phyloP scores from a whole-genome alignment of 2,329 filamentous ascomycete genomes.

The Colletotrichum euphorbiae region DNA sequence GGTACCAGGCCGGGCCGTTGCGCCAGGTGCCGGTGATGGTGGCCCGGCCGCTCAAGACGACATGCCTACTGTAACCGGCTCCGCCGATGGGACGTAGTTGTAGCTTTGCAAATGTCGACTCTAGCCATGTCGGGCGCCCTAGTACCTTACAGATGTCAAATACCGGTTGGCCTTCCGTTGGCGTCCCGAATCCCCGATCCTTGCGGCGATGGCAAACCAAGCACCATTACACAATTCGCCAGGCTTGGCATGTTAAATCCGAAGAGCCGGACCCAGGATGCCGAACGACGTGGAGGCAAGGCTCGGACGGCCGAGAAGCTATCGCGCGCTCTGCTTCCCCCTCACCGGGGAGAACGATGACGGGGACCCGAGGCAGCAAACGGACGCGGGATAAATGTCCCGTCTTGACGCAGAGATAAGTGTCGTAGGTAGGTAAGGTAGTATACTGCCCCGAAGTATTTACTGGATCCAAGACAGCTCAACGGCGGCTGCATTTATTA shows the following conservation, averaged over 20 bases:
- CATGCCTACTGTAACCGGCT: neutral
- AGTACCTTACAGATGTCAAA: conserved; percentile 1
- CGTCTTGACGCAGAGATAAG: conserved; percentile 19
- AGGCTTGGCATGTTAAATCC: conserved; percentile 23
- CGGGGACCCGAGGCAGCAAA: conserved; percentile 32
- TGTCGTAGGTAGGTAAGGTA: neutral
- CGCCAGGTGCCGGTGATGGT: neutral
- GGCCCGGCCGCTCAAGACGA: neutral
- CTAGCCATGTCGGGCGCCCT: neutral
- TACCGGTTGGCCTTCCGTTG: neutral
- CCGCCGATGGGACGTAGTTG: neutral
- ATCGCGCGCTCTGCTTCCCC: neutral
- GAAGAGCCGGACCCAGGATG: conserved; percentile 14
- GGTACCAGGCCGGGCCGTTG: conserved; percentile 9
- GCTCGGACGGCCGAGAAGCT: conserved; percentile 36
- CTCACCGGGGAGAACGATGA: conserved; percentile 12
- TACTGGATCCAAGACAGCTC: conserved; percentile 8
- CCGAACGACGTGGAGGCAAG: conserved; percentile 20
- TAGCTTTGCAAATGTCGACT: conserved; percentile 14
- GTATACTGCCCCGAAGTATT: conserved; percentile 17
- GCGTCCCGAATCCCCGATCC: neutral
- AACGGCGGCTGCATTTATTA: neutral
- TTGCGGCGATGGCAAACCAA: conserved; percentile 27
- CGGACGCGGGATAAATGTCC: conserved; percentile 36
- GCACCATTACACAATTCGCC: neutral